Base-by-base conservation (phyloP, 495 filamentous ascomycete species). In the Aspergillus steynii region DNA sequence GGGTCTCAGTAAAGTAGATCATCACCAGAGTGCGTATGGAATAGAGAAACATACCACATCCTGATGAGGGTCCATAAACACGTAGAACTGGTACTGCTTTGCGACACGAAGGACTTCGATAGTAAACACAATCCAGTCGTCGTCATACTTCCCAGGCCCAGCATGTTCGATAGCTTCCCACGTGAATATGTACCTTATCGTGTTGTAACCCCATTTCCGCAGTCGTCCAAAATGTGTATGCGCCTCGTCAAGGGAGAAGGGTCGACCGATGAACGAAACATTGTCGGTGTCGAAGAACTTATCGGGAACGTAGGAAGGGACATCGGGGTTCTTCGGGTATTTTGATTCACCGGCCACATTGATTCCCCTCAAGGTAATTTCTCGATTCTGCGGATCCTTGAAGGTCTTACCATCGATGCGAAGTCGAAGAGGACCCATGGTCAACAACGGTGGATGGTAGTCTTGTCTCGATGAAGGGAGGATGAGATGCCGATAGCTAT, bases 141-240 rank as follows among this genome's bases (percentile, higher is more conserved):
- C 90, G 63, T 99, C 95, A 74, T 98, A 99, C 63, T 82, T 90
- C 1, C 93, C 92, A n/a, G 95, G 95, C 0, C 93, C 95, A 12
- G 87, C 88, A 60, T 92, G 87, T 77, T 99, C 95, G 68, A 99
- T 94, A n/a, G 95, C 94, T 72, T 99, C 95, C 95, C 95, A 99
- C 0, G 94, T 98, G 71, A 96, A 99, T 61, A 99, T 82, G 70
- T 99, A 99, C 67, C 95, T 83, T 55, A 99, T 94, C 1, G 90
- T 91, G 74, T 97, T 99, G 74, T 97, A 99, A 6, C 95, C 95
- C 80, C 85, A 96, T 62, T 88, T 89, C 62, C 88, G 88, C 55
- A 99, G 74, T 34, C 92, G 80, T n/a, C 90, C 84, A 71, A 99
- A 96, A 68, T 99, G 95, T 1, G 85, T 80, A 65, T 92, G 88